Evolutionary conservation across 1,284 basidiomycete genomes (phyloP).

Genomic region (Ceraceosorus guamensis): DNA sequence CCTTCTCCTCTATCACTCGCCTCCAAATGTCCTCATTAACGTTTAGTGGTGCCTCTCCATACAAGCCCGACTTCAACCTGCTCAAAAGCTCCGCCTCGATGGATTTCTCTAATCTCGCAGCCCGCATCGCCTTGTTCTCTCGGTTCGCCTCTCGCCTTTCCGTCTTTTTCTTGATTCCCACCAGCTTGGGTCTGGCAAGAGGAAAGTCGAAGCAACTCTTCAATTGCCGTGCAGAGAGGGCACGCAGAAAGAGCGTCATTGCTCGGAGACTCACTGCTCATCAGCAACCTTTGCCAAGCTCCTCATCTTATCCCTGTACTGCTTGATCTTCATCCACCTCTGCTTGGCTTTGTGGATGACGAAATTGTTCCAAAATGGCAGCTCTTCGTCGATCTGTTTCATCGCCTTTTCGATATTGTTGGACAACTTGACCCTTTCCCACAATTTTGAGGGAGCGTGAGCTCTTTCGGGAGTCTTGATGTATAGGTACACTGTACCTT

Average conservation of each 20-base stretch:
- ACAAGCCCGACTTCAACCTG: conserved; percentile 88
- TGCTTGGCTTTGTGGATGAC: conserved; percentile 98
- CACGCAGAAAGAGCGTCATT: neutral
- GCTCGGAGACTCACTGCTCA: conserved; percentile 65
- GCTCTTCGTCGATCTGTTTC: conserved; percentile 70
- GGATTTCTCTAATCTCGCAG: conserved; percentile 71
- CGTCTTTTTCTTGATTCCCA: conserved; percentile 94
- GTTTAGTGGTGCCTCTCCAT: conserved; percentile 94
- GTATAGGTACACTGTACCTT: conserved; percentile 89
- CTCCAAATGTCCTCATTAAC: conserved; percentile 97
- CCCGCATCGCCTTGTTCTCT: conserved; percentile 90
- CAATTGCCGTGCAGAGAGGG: neutral
- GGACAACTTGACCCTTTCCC: conserved; percentile 89
- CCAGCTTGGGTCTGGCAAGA: conserved; percentile 68
- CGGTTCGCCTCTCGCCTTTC: conserved; percentile 87
- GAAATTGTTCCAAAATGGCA: conserved; percentile 97
- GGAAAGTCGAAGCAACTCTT: neutral
- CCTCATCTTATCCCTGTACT: conserved; percentile 97
- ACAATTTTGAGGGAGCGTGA: conserved; percentile 89
- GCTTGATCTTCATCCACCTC: conserved; percentile 95
- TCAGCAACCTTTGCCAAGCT: conserved; percentile 66
- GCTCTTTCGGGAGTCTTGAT: conserved; percentile 97
- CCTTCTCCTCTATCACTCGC: conserved; percentile 47
- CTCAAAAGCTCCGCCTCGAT: conserved; percentile 96
- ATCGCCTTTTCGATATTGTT: conserved; percentile 91